Base-by-base conservation (phyloP, 164 flowering plant genomes). In the Vitis riparia region DNA sequence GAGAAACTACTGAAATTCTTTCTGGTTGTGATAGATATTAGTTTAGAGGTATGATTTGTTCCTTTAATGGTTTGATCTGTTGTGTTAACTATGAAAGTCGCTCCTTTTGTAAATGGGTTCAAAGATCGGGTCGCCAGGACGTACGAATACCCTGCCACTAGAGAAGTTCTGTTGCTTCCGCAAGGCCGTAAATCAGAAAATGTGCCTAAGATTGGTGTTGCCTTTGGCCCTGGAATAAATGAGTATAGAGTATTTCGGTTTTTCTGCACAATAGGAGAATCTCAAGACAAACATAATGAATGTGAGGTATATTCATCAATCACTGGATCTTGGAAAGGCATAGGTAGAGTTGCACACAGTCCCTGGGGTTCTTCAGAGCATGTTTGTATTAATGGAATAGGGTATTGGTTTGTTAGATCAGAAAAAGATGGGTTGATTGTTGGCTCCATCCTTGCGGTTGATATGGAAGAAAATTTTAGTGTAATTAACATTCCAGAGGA, bases 221-320 rank as follows among this genome's bases (percentile, higher is more conserved):
- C 65, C 1, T 72, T 66, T 63, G 75, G 71, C 27, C 66, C 75
- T 32, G 9, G 11, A 55, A 29, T 14, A 32, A n/a, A 53, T 59
- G 72, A 76, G 11, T 76, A 76, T 55, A 76, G 64, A 50, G 63
- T 76, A 47, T 76, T 63, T 55, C 55, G 75, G 3, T 62, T 76
- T 63, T 72, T 63, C 44, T 11, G 8, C 49, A 11, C 71, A 30
- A 19, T 37, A 14, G 50, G 65, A 55, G 8, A 75, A 32, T 32
- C 44, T 32, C 44, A 32, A 4, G 44, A 32, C 44, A 2, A 32
- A 32, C 44, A 32, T 32, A 4, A 6, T 4, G 44, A 32, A 32
- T 68, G 63, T 48, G 63, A 68, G 63, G 55, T 58, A 6, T 68
- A n/a, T 59, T 57, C 71, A 19, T 59, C 71, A 13, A 55, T 15